Conservation (phyloP, 2,329 filamentous ascomycete species). For the Aspergillus sp. region DNA sequence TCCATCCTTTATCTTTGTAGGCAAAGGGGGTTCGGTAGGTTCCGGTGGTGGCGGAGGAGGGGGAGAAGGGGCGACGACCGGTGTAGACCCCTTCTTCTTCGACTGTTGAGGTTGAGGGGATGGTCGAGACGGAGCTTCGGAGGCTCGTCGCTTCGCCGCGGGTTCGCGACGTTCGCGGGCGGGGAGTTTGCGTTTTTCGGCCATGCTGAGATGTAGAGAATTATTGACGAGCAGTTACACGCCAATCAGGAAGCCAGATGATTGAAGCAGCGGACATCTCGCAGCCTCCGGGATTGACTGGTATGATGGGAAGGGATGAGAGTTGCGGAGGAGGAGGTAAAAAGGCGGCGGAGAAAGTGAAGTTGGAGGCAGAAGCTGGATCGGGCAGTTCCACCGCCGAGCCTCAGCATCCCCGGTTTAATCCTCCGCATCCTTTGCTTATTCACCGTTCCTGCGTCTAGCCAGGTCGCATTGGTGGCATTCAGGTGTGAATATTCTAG, state of each 20-base stretch:
- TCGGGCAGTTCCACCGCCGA: neutral
- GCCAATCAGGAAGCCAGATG: neutral
- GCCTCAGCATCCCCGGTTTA: conserved; percentile 1
- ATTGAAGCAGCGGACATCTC: conserved; percentile 12
- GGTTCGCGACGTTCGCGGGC: conserved; percentile 48
- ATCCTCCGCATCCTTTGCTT: neutral
- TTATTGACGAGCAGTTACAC: neutral
- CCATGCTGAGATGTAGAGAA: conserved; percentile 31
- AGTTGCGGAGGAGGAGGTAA: conserved; percentile 16
- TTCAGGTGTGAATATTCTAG: neutral
- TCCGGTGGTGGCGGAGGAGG: conserved; percentile 34
- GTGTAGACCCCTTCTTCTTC: conserved; percentile 40
- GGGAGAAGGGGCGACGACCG: conserved; percentile 23
- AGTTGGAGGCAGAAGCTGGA: neutral
- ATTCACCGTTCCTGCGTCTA: neutral
- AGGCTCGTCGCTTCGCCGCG: conserved; percentile 45
- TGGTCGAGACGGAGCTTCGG: conserved; percentile 38
- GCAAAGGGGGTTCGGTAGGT: conserved; percentile 46
- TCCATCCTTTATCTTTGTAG: conserved; percentile 55
- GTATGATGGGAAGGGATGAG: conserved; percentile 1
- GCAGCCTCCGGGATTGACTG: neutral
- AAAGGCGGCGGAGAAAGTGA: conserved; percentile 9
- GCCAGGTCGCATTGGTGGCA: neutral
- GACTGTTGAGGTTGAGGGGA: conserved; percentile 29
- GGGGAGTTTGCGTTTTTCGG: conserved; percentile 47